Percentiles rank a stretch among this genome's conserved stretches.
Evolutionary conservation across 176 grass and related monocot genomes (phyloP).

Genomic region (Puya raimondii): DNA sequence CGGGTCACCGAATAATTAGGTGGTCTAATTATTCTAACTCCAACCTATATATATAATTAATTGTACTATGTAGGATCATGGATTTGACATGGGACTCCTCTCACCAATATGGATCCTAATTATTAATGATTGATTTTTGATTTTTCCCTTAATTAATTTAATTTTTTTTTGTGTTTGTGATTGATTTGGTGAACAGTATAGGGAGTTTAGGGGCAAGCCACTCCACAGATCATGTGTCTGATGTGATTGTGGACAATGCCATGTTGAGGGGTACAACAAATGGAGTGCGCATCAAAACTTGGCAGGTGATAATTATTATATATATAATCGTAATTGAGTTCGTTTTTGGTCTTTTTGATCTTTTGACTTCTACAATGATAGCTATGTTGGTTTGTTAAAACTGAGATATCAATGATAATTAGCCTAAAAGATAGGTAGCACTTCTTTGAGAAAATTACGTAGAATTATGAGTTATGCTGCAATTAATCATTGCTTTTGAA

Average conservation of each 20-base stretch:
- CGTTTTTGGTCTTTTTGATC: too few relatives aligned
- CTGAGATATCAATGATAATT: too few relatives aligned
- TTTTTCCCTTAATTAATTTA: not conserved
- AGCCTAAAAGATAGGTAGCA: too few relatives aligned
- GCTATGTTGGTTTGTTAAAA: too few relatives aligned
- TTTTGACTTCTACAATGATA: too few relatives aligned
- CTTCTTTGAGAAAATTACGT: too few relatives aligned
- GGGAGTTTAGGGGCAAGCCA: conserved; percentile 65
- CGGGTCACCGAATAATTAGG: conserved; percentile 34
- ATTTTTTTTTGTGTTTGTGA: not conserved
- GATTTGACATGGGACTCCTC: not conserved
- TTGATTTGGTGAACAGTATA: conserved; percentile 41
- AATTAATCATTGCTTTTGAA: too few relatives aligned
- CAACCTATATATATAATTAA: not conserved
- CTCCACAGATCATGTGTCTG: conserved; percentile 43
- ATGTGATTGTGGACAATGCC: conserved; percentile 58
- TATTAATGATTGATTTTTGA: too few relatives aligned
- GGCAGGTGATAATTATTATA: conserved; percentile 70
- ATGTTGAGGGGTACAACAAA: conserved; percentile 66
- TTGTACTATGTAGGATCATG: not conserved
- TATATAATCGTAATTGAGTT: not conserved
- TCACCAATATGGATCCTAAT: too few relatives aligned
- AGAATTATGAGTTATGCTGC: too few relatives aligned
- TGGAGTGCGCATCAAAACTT: conserved; percentile 79
- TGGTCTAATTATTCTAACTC: not conserved